phyloP scores from a whole-genome alignment of 2,329 filamentous ascomycete genomes.

The Colletotrichum gigasporum region DNA sequence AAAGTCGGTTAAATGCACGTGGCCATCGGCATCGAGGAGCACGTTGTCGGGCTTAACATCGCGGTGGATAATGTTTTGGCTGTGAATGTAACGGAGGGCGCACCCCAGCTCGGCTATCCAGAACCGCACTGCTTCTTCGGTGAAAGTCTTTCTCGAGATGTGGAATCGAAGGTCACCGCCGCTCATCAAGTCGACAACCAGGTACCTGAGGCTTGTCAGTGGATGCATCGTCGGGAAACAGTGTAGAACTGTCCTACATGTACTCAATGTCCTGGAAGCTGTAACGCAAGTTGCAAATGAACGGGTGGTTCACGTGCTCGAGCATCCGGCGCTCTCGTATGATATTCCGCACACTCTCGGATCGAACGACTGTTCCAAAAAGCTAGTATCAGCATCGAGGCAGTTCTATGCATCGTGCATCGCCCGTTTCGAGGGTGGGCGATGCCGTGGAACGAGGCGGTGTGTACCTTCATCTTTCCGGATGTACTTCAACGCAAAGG shows the following conservation, averaged over 20 bases:
- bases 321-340: constrained; percentile 98
- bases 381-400: constrained; percentile 27
- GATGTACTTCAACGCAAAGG: constrained; percentile 98
- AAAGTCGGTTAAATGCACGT: constrained; percentile 98
- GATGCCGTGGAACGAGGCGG: constrained; percentile 1
- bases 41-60: constrained; percentile 95
- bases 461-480: constrained; percentile 93
- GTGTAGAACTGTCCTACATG: constrained; percentile 70
- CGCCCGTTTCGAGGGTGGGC: not conserved
- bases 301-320: constrained; percentile 96
- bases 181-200: constrained; percentile 98
- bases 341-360: constrained; percentile 97
- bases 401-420: not conserved
- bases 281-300: constrained; percentile 97
- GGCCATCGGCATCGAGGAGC: constrained; percentile 85
- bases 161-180: constrained; percentile 97
- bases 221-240: not conserved
- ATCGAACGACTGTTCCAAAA: constrained; percentile 79
- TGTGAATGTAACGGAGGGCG: constrained; percentile 86
- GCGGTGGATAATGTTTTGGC: constrained; percentile 87
- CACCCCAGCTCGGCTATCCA: constrained; percentile 97
- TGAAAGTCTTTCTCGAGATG: constrained; percentile 97
- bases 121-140: constrained; percentile 94
- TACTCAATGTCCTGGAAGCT: constrained; percentile 99
- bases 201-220: constrained; percentile 74